Evolutionary conservation across 2,329 filamentous ascomycete genomes (phyloP).

Genomic region (Verticillium albo-atrum): DNA sequence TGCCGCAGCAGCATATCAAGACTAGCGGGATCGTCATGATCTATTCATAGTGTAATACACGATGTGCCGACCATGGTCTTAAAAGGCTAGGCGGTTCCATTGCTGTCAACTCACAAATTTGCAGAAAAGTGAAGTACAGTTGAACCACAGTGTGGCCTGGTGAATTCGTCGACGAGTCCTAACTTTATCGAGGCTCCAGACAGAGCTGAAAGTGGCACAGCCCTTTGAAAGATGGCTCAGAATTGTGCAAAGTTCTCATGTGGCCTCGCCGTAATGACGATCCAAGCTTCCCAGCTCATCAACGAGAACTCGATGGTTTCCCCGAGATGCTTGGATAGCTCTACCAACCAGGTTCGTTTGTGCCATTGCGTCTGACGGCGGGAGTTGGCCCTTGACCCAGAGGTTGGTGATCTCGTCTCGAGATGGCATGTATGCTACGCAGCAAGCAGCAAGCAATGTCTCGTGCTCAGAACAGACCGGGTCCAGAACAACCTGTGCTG

Average conservation of each 20-base stretch:
- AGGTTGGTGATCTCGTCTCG: slow-evolving; percentile 91
- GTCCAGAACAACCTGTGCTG: slow-evolving; percentile 60
- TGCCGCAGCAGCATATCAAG: too few species aligned
- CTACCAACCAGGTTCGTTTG: slow-evolving; percentile 30
- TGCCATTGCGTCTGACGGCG: slow-evolving; percentile 29
- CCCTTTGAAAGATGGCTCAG: neutral
- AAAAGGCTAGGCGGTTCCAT: too few species aligned
- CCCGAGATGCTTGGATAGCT: slow-evolving; percentile 37
- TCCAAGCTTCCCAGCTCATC: neutral
- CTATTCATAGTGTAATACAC: too few species aligned
- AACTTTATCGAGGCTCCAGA: too few species aligned
- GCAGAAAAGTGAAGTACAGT: too few species aligned
- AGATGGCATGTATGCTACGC: slow-evolving; percentile 81
- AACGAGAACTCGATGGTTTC: slow-evolving; percentile 13
- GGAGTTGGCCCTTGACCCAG: slow-evolving; percentile 77
- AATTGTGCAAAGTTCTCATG: neutral
- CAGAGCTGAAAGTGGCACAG: too few species aligned
- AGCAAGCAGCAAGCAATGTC: slow-evolving; percentile 75
- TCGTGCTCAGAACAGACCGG: slow-evolving; percentile 78
- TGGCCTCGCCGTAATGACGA: neutral
- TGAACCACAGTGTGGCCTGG: too few species aligned
- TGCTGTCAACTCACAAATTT: too few species aligned
- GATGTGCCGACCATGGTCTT: too few species aligned
- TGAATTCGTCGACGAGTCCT: too few species aligned
- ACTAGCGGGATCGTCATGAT: too few species aligned